Evolutionary conservation across 257 asterid species (phyloP), one percentile per base, ranked within the genome.

Genomic region (Haberlea rhodopensis): DNA sequence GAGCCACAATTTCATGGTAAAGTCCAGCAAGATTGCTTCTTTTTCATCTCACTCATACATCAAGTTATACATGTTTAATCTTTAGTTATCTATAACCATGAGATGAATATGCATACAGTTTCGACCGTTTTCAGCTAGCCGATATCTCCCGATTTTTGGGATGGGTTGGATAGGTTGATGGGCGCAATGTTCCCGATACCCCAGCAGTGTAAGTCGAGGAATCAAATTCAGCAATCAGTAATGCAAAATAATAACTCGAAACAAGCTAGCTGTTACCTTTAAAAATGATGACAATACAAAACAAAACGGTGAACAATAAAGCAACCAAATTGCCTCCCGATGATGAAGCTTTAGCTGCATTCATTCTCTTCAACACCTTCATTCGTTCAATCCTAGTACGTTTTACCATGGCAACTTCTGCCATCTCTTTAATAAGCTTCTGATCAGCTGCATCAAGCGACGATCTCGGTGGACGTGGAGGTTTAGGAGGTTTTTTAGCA

Each of bases 361-460:
- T 85, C 80, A 76, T 65, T 76, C 80, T 87, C 91, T 82, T 89
- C 84, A 82, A 58, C 0, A 87, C 92, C 81, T 84, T 92, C 82
- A 84, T 80, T 46, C 96, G 73, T 68, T 91, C 98, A 18, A 78
- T 73, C 74, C 91, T 73, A 3, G 97, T 95, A 8, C 94, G 92
- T 69, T 89, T 92, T 2, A 89, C 67, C 81, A 70, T 73, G 1
- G 86, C 86, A 22, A 89, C 82, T 58, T 89, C 91, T 2, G 92
- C 67, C 8, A 92, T 68, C 79, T 92, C 94, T 73, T 79, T 84
- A 48, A 89, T 87, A 73, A 92, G 76, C 80, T 85, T 92, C 60
- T 81, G 90, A 21, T 89, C 96, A 51, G 96, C 99, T 29, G 88
- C 95, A 68, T 92, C 97, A n/a, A 92, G 53, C 2, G 90, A 85